Evolutionary conservation across 2,329 filamentous ascomycete genomes (phyloP).

Genomic region (Aspergillus candidus): DNA sequence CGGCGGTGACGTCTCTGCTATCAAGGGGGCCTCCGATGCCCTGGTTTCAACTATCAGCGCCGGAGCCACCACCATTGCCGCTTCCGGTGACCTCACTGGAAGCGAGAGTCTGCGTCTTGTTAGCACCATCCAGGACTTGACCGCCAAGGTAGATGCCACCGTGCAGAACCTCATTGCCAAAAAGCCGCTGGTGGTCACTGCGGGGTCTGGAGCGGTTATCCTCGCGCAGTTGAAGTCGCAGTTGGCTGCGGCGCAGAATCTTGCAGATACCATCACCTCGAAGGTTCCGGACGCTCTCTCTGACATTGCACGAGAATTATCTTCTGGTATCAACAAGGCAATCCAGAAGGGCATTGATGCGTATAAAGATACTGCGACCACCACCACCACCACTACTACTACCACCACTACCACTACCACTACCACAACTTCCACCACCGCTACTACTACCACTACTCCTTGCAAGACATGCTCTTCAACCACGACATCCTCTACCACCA

Average conservation of each 20-base stretch:
- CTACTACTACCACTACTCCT: too few species aligned
- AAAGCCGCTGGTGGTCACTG: conserved; percentile 18
- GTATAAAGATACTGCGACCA: not conserved
- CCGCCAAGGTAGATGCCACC: conserved; percentile 13
- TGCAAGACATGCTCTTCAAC: not conserved
- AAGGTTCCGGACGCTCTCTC: conserved; percentile 22
- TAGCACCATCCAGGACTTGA: conserved; percentile 15
- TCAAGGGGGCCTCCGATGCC: conserved; percentile 12
- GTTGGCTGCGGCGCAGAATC: conserved; percentile 15
- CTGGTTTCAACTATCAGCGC: conserved; percentile 16
- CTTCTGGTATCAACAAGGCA: conserved; percentile 19
- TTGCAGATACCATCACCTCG: conserved; percentile 16
- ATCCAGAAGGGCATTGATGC: conserved; percentile 25
- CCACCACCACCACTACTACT: too few species aligned
- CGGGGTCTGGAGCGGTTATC: conserved; percentile 13
- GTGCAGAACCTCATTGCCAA: conserved; percentile 18
- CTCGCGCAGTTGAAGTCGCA: conserved; percentile 16
- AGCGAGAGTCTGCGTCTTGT: conserved; percentile 18
- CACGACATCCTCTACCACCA: not conserved
- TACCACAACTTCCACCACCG: conserved; percentile 1
- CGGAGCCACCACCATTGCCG: conserved; percentile 16
- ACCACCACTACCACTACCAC: not conserved
- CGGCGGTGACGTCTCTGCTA: conserved; percentile 10
- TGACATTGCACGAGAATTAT: conserved; percentile 16
- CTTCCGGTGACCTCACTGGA: conserved; percentile 11